phyloP scores from a whole-genome alignment of 177 flowering plant genomes.

The Tripterygium wilfordii region DNA sequence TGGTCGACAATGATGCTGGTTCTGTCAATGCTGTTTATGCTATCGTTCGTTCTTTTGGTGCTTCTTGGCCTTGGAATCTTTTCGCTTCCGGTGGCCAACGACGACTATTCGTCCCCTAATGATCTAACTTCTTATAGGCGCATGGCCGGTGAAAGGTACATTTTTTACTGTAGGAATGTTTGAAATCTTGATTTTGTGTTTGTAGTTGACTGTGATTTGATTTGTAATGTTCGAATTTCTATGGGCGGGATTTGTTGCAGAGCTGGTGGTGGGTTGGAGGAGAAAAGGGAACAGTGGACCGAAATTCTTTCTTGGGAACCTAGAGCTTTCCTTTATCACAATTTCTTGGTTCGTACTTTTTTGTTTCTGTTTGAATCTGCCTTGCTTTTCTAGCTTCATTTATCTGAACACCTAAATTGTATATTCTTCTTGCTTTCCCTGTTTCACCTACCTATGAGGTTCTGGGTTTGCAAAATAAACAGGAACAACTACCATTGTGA shows the following conservation, averaged over 20 bases:
- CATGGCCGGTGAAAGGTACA: constrained; percentile 24
- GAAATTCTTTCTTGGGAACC: constrained; percentile 71
- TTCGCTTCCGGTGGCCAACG: constrained; percentile 37
- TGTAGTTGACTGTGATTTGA: neutral
- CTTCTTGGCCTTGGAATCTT: constrained; percentile 50
- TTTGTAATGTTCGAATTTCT: neutral
- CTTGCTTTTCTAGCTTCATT: too few species aligned
- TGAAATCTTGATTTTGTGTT: neutral
- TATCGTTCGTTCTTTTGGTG: constrained; percentile 35
- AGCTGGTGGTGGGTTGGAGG: constrained; percentile 19
- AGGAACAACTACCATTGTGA: too few species aligned
- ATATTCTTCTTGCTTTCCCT: too few species aligned
- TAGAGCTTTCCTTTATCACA: constrained; percentile 57
- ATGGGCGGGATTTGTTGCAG: constrained; percentile 20
- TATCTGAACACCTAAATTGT: too few species aligned
- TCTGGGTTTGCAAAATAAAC: too few species aligned
- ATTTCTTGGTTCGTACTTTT: constrained; percentile 43
- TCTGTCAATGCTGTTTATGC: constrained; percentile 39
- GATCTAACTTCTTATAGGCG: constrained; percentile 31
- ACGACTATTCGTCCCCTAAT: constrained; percentile 23
- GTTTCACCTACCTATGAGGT: too few species aligned
- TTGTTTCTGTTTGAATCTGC: neutral
- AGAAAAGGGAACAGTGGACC: constrained; percentile 48
- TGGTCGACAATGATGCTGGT: constrained; percentile 31
- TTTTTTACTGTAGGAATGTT: neutral